Conservation (phyloP, 2,329 filamentous ascomycete species). For the Orbilia quercus region DNA sequence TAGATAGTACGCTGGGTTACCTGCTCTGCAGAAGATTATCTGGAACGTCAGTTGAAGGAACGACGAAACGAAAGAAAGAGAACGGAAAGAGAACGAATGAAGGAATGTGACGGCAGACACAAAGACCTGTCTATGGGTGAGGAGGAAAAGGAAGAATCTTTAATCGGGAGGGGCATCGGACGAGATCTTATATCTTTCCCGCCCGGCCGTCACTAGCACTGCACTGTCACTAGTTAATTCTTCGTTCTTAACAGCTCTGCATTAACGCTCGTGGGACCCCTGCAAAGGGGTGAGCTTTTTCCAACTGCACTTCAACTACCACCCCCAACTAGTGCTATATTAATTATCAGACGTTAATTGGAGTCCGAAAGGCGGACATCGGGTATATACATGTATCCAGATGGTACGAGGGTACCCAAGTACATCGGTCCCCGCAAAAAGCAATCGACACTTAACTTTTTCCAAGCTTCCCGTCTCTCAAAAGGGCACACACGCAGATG, state of each 20-base stretch:
- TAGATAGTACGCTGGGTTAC: slow-evolving; percentile 27
- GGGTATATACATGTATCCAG: no score
- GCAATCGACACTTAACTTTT: slow-evolving; percentile 14
- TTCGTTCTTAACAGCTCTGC: slow-evolving; percentile 5
- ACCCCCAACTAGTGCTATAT: background rate
- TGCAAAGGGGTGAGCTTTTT: slow-evolving; percentile 19
- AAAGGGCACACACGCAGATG: slow-evolving; percentile 24
- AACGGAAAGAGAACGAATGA: slow-evolving; percentile 21
- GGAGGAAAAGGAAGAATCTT: slow-evolving; percentile 29
- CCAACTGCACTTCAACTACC: no score
- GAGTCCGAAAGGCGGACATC: slow-evolving; percentile 9
- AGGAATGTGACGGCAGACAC: slow-evolving; percentile 42
- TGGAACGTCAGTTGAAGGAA: slow-evolving; percentile 18
- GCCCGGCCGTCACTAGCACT: background rate
- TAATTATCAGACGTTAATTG: slow-evolving; percentile 1
- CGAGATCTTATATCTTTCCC: slow-evolving; percentile 43
- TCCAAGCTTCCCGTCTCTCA: no score
- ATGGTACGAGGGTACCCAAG: no score
- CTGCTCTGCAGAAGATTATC: slow-evolving; percentile 25
- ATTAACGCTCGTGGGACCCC: slow-evolving; percentile 26
- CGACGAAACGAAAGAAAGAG: slow-evolving; percentile 4
- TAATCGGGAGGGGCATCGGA: slow-evolving; percentile 18
- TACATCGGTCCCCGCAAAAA: slow-evolving; percentile 19
- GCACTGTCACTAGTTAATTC: no score
- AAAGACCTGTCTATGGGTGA: slow-evolving; percentile 55